Evolutionary conservation across 805 yeast genomes (phyloP).

Genomic region (Schizosaccharomyces cryophilus): DNA sequence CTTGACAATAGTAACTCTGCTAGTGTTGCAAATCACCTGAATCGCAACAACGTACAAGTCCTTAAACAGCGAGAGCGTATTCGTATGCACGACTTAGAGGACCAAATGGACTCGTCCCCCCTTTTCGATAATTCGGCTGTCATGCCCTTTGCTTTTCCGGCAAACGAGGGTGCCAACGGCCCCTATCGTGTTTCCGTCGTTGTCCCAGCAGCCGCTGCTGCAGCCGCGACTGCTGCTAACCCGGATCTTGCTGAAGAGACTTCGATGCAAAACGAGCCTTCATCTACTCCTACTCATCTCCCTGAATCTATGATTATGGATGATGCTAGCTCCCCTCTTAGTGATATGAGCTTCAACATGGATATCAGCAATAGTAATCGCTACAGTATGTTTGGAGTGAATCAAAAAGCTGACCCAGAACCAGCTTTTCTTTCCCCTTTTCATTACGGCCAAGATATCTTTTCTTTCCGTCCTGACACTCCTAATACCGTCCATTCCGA

Average conservation of each 20-base stretch:
- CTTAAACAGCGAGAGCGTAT: background rate
- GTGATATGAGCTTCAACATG: background rate
- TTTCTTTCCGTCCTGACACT: background rate
- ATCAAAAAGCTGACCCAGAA: background rate
- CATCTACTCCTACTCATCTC: background rate
- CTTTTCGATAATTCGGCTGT: background rate
- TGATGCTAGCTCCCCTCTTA: background rate
- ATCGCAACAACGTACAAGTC: background rate
- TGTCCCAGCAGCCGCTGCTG: slow-evolving; percentile 1
- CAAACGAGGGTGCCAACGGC: background rate
- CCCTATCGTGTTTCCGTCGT: background rate
- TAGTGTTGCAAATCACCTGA: background rate
- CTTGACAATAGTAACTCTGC: background rate
- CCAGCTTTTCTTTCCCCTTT: background rate
- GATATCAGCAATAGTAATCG: background rate
- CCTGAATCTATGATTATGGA: background rate
- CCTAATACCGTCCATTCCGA: background rate
- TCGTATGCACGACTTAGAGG: background rate
- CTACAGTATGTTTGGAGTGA: background rate
- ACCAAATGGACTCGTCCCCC: background rate
- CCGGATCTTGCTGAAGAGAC: background rate
- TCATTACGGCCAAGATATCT: background rate
- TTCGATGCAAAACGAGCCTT: background rate
- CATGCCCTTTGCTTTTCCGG: background rate
- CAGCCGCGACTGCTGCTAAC: background rate